These are phyloP conservation scores for Colletotrichum siamense DNA, from an alignment of 2,329 filamentous ascomycete genomes.

Conservation along the genomic window DNA sequence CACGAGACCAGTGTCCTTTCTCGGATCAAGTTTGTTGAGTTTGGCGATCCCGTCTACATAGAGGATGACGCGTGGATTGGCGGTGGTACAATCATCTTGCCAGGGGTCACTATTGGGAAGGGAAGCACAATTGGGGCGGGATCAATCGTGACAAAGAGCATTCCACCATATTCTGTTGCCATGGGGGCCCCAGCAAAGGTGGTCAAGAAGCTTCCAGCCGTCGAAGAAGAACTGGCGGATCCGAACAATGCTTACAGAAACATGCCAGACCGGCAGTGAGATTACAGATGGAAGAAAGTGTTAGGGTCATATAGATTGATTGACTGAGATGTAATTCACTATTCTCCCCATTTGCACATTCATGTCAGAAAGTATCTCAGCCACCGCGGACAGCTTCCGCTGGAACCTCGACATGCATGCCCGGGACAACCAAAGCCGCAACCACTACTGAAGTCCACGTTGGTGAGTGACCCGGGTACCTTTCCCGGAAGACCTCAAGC, in stretches of 20 bases:
- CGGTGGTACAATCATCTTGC: slow-evolving; percentile 47
- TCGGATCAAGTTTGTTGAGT: slow-evolving; percentile 52
- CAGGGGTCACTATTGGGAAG: slow-evolving; percentile 43
- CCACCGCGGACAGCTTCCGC: slow-evolving; percentile 12
- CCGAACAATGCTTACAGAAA: slow-evolving; percentile 28
- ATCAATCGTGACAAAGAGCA: slow-evolving; percentile 41
- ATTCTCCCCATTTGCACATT: too few species aligned
- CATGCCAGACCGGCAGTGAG: slow-evolving; percentile 26
- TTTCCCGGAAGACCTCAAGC: slow-evolving; percentile 10
- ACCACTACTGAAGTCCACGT: slow-evolving; percentile 25
- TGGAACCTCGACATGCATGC: slow-evolving; percentile 23
- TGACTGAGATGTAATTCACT: too few species aligned
- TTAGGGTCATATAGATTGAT: not conserved
- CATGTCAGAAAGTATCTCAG: not conserved
- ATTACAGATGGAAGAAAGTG: not conserved
- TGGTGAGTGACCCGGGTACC: slow-evolving; percentile 14
- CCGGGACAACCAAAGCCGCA: slow-evolving; percentile 19
- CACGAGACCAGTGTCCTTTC: slow-evolving; percentile 55
- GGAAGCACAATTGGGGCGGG: slow-evolving; percentile 46
- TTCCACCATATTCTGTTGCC: slow-evolving; percentile 39
- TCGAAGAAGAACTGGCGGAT: slow-evolving; percentile 30
- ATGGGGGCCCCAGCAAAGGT: slow-evolving; percentile 41
- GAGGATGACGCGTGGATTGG: slow-evolving; percentile 54
- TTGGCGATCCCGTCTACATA: slow-evolving; percentile 51
- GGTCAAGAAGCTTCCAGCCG: slow-evolving; percentile 21